Percentiles rank a stretch among this genome's conserved stretches.
Conservation (phyloP, 768 basidiomycete species). For the Fibroporia radiculosa region DNA sequence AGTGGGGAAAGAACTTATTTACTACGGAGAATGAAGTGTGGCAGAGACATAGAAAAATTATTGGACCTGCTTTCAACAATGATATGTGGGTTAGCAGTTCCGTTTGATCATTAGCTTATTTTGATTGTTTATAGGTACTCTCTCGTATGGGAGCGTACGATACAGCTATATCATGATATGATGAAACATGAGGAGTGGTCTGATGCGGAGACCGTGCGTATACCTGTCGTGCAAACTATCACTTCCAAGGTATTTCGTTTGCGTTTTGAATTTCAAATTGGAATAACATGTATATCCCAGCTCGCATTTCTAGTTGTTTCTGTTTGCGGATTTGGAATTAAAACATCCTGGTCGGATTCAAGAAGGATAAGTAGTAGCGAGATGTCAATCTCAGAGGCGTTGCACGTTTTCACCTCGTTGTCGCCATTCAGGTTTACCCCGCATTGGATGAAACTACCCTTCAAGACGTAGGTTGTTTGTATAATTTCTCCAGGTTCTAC, state of each 20-base stretch:
- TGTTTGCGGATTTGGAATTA: conserved; percentile 14
- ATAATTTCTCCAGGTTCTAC: no score
- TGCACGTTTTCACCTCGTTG: no score
- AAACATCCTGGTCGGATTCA: conserved; percentile 7
- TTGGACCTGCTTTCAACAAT: conserved; percentile 19
- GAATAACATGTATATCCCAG: neutral
- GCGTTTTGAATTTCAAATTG: neutral
- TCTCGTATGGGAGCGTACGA: conserved; percentile 16
- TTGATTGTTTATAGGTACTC: conserved; percentile 9
- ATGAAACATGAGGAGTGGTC: conserved; percentile 10
- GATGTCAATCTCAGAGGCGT: conserved; percentile 1
- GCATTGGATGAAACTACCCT: no score
- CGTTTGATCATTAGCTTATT: neutral
- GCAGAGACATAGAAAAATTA: conserved; percentile 16
- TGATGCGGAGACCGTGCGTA: conserved; percentile 1
- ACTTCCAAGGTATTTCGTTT: conserved; percentile 9
- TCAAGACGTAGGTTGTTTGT: no score
- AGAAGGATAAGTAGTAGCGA: no score
- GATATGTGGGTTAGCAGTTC: conserved; percentile 1
- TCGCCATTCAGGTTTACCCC: no score
- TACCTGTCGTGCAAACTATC: conserved; percentile 9
- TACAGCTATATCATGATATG: conserved; percentile 14
- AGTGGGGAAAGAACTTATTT: conserved; percentile 14
- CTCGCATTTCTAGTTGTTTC: conserved; percentile 14
- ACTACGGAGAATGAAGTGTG: conserved; percentile 12